Conservation (phyloP, 1,284 basidiomycete species). For the Leccinum pseudoinsigne region DNA sequence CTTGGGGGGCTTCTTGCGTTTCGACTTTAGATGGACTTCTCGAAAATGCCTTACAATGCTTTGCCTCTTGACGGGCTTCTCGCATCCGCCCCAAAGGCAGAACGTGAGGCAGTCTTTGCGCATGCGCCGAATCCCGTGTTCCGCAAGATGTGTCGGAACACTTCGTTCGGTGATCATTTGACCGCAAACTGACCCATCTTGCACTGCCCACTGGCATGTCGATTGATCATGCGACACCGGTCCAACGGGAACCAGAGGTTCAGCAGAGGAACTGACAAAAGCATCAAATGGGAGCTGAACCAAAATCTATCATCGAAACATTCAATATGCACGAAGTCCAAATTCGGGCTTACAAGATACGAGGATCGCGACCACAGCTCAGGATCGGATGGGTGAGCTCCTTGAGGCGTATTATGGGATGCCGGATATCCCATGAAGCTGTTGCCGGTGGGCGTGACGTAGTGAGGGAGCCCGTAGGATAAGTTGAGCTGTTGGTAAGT, state of each 20-base stretch:
- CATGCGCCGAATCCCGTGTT: conserved; percentile 18
- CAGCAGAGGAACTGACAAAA: not conserved
- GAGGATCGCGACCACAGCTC: not conserved
- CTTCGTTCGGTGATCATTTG: not conserved
- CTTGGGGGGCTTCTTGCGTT: conserved; percentile 9
- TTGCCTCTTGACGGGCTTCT: conserved; percentile 1
- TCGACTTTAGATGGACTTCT: conserved; percentile 19
- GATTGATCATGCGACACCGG: not conserved
- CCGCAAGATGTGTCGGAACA: conserved; percentile 15
- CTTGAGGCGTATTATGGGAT: not conserved
- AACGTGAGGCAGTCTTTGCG: not conserved
- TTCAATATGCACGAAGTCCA: not conserved
- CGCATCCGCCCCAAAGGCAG: conserved; percentile 22
- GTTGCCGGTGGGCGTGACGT: not conserved
- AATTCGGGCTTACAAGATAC: conserved; percentile 9
- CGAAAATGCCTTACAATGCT: conserved; percentile 13
- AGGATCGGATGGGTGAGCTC: not conserved
- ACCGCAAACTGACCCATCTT: conserved; percentile 7
- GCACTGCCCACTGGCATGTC: conserved; percentile 13
- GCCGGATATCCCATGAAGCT: not conserved
- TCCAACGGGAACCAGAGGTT: not conserved
- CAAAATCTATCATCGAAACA: not conserved
- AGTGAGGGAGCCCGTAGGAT: not conserved
- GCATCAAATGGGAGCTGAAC: not conserved
- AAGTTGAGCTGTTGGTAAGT: not conserved